Evolutionary conservation across 306 rosid genomes (phyloP).

Genomic region (Fragaria iinumae): DNA sequence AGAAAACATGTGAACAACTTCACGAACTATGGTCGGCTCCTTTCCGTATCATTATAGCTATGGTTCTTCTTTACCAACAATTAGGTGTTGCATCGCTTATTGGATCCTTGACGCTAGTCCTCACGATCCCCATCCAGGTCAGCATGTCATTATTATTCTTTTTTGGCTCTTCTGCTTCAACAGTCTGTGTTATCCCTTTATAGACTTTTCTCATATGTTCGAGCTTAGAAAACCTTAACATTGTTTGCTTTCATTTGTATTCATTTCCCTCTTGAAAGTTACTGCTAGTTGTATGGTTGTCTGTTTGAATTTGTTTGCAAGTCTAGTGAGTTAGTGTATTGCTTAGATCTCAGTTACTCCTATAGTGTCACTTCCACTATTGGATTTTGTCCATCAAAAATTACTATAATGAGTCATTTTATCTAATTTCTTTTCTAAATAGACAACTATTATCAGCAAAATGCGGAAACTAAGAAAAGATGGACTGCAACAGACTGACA

Average conservation of each 20-base stretch:
- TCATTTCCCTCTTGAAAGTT: neutral
- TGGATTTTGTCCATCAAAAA: neutral
- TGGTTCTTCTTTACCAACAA: conserved; percentile 91
- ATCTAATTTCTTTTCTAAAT: conserved; percentile 6
- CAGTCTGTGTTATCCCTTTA: conserved; percentile 24
- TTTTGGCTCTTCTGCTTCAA: neutral
- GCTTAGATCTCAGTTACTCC: neutral
- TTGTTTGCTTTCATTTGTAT: neutral
- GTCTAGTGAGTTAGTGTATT: neutral
- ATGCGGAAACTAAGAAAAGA: conserved; percentile 71
- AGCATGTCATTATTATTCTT: conserved; percentile 7
- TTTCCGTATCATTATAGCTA: conserved; percentile 61
- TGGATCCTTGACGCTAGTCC: conserved; percentile 64
- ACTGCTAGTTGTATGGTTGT: neutral
- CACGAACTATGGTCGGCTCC: conserved; percentile 93
- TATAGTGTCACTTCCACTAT: neutral
- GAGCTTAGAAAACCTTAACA: neutral
- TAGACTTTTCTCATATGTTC: neutral
- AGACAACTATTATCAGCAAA: conserved; percentile 66
- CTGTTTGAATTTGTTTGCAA: neutral
- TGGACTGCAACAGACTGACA: conserved; percentile 74
- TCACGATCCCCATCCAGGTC: conserved; percentile 74
- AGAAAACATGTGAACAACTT: conserved; percentile 81
- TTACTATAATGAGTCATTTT: neutral
- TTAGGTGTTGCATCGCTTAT: conserved; percentile 83